Conservation (phyloP, 2,329 filamentous ascomycete species). For the Ophiocordyceps camponoti-leonardi region DNA sequence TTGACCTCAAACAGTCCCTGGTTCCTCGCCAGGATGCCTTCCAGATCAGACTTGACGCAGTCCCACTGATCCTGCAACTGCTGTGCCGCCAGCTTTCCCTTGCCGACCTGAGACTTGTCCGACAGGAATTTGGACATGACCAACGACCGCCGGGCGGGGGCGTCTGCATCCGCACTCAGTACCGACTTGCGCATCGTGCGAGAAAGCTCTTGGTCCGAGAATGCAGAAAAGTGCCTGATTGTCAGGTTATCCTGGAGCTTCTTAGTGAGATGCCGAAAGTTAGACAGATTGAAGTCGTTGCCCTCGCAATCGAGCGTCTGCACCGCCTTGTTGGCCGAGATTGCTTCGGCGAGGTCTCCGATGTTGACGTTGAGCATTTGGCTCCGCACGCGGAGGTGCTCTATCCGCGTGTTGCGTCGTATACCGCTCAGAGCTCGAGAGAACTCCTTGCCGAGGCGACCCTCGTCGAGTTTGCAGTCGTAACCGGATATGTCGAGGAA, state of each 20-base stretch:
- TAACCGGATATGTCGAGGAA: constrained; percentile 40
- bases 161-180: constrained; percentile 10
- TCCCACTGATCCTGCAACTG: constrained; percentile 23
- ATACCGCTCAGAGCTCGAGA: constrained; percentile 31
- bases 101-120: constrained; percentile 11
- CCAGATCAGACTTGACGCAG: constrained; percentile 13
- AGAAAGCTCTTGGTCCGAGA: constrained; percentile 18
- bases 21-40: constrained; percentile 19
- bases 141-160: constrained; percentile 14
- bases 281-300: constrained; percentile 36
- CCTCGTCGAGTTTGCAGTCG: constrained; percentile 38
- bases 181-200: constrained; percentile 17
- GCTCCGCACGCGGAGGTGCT: constrained; percentile 36
- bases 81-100: constrained; percentile 17
- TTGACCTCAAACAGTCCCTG: constrained; percentile 10
- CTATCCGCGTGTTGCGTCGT: constrained; percentile 23
- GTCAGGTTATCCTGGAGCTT: constrained; percentile 23
- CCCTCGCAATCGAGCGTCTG: constrained; percentile 35
- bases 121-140: constrained; percentile 16
- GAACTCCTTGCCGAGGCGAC: constrained; percentile 35
- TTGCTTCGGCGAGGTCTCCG: constrained; percentile 31
- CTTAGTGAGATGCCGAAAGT: constrained; percentile 27
- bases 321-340: constrained; percentile 29
- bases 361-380: constrained; percentile 37
- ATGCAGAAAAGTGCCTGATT: constrained; percentile 26